A percentile compares a stretch with the other conserved stretches of the same genome.
These are phyloP conservation scores for Persicaria tinctoria DNA, from an alignment of 148 eudicot species.

Conservation along the genomic window DNA sequence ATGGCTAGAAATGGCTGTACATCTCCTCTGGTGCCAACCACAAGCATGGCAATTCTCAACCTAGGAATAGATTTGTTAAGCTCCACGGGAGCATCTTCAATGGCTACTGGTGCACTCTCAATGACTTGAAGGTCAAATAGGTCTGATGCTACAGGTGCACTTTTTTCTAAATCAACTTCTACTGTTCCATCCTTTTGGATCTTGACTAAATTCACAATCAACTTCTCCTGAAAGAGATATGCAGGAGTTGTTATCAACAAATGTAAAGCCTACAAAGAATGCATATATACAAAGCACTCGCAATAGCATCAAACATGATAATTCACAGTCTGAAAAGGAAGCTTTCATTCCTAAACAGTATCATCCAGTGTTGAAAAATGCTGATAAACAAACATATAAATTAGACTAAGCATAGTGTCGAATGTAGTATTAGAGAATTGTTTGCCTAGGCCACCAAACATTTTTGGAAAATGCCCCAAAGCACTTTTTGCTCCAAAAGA, in stretches of 20 bases:
- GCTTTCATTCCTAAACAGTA: not conserved
- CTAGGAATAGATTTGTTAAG: constrained; percentile 47
- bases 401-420: no score
- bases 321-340: not conserved
- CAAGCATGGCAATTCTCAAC: constrained; percentile 66
- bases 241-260: not conserved
- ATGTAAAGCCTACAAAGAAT: not conserved
- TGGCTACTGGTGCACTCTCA: constrained; percentile 22
- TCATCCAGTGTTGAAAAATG: not conserved
- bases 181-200: constrained; percentile 66
- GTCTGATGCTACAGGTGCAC: constrained; percentile 45
- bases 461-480: not conserved
- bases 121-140: constrained; percentile 36
- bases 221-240: constrained; percentile 44
- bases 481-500: not conserved
- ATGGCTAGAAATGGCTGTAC: constrained; percentile 88
- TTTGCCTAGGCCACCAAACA: not conserved
- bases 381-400: not conserved
- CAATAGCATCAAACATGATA: not conserved
- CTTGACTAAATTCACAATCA: constrained; percentile 59
- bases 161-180: constrained; percentile 39
- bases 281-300: not conserved
- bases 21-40: constrained; percentile 97
- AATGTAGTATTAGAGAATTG: no score
- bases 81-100: constrained; percentile 22